These are phyloP conservation scores for Daldinia caldariorum DNA, from an alignment of 495 filamentous ascomycete genomes.

Conservation along the genomic window DNA sequence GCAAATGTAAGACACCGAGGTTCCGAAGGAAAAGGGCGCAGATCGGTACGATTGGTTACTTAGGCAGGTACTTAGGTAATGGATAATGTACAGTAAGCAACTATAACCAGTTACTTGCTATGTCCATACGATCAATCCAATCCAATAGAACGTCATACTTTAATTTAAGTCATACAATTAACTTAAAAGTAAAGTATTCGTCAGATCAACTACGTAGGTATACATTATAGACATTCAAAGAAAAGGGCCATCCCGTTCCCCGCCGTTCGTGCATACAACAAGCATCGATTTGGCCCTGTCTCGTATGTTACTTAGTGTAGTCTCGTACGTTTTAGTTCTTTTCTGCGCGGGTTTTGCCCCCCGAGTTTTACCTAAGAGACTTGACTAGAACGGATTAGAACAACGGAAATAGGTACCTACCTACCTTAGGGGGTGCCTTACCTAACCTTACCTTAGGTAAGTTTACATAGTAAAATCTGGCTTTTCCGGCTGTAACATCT, in stretches of 20 bases:
- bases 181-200: neutral
- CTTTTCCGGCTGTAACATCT: neutral
- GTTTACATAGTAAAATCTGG: neutral
- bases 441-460: neutral
- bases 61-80: no score
- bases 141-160: neutral
- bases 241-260: neutral
- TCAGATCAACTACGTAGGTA: no score
- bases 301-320: conserved; percentile 7
- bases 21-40: conserved; percentile 17
- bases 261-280: conserved; percentile 6
- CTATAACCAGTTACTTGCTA: no score
- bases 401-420: no score
- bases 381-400: neutral
- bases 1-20: conserved; percentile 35
- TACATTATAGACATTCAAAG: neutral
- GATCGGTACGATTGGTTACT: neutral
- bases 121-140: conserved; percentile 4
- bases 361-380: conserved; percentile 1
- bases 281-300: neutral
- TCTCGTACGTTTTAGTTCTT: conserved; percentile 3
- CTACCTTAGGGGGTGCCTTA: no score
- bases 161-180: neutral
- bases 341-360: conserved; percentile 8
- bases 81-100: no score